Conservation (phyloP, 805 yeast species). For the Schwanniomyces yamadae region DNA sequence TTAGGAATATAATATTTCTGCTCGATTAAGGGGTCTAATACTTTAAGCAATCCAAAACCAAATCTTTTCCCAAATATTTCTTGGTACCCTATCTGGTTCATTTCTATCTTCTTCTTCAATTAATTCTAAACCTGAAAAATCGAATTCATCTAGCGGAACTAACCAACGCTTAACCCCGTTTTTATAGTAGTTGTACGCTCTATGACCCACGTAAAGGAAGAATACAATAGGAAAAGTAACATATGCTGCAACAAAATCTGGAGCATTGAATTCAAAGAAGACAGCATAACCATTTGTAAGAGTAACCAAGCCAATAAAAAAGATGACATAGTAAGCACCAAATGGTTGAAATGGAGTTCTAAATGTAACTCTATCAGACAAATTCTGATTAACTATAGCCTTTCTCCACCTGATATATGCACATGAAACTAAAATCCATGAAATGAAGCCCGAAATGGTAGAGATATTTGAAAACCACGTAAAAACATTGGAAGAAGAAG, state of each 20-base stretch:
- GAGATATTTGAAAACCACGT: conserved; percentile 65
- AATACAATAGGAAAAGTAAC: conserved; percentile 60
- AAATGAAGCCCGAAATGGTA: conserved; percentile 64
- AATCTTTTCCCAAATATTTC: conserved; percentile 40
- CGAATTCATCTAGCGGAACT: conserved; percentile 56
- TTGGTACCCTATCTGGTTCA: conserved; percentile 36
- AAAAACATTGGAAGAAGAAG: conserved; percentile 53
- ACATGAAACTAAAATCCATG: conserved; percentile 56
- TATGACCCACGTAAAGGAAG: conserved; percentile 58
- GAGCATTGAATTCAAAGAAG: conserved; percentile 54
- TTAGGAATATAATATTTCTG: no score
- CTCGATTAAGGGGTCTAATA: no score
- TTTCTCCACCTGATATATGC: conserved; percentile 64
- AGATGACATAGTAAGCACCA: conserved; percentile 54
- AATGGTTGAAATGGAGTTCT: conserved; percentile 56
- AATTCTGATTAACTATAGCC: conserved; percentile 53
- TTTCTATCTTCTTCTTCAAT: conserved; percentile 53
- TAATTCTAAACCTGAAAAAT: conserved; percentile 58
- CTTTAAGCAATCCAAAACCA: conserved; percentile 54
- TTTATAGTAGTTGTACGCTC: conserved; percentile 37
- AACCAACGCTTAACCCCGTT: conserved; percentile 35
- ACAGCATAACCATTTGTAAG: conserved; percentile 74
- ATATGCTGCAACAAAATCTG: conserved; percentile 71
- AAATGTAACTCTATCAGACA: conserved; percentile 58
- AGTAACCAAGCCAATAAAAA: conserved; percentile 50